Evolutionary conservation across 2,329 filamentous ascomycete species (phyloP), one percentile per base, ranked within the genome.

Genomic region (Taxawa tesnikishii): DNA sequence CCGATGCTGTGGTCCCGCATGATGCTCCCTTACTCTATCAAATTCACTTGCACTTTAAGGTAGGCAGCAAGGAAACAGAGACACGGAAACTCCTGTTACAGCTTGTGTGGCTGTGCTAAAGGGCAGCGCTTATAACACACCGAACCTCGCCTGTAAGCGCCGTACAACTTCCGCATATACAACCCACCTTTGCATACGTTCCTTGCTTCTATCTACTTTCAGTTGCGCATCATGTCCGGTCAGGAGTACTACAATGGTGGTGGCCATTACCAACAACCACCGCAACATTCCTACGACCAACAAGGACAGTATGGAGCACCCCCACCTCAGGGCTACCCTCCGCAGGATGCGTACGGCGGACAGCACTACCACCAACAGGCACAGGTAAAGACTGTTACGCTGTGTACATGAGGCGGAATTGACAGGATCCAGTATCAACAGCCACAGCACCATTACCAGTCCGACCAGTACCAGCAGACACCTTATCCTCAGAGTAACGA

Each of bases 251-350:
- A 23, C 19, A n/a, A n/a, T 23, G n/a, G 19, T 23, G n/a, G n/a
- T n/a, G 19, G n/a, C 3, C 19, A 8, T n/a, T 23, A 23, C 19
- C 19, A 23, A 3, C 63, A 78, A 72, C 32, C 76, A 55, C 4
- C 71, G 29, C 4, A 67, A 72, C 5, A 72, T 64, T 0, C 56
- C 50, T 0, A 73, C 25, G 1, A 68, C 65, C 16, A 77, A 63
- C 0, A 56, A 60, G n/a, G 19, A 8, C 19, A 23, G n/a, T 23
- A 23, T n/a, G 19, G 19, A 8, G 19, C 3, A 8, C 19, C 19
- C 8, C 3, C 19, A 23, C 19, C 19, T 8, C 19, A 23, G n/a
- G 19, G 3, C 19, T 23, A 23, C 19, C 3, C 19, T 23, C 19
- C 8, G 2, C 19, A 23, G n/a, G 3, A 2, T n/a, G 8, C 19